phyloP scores from a whole-genome alignment of 129 eudicot species.

The Ambrosia artemisiifolia region DNA sequence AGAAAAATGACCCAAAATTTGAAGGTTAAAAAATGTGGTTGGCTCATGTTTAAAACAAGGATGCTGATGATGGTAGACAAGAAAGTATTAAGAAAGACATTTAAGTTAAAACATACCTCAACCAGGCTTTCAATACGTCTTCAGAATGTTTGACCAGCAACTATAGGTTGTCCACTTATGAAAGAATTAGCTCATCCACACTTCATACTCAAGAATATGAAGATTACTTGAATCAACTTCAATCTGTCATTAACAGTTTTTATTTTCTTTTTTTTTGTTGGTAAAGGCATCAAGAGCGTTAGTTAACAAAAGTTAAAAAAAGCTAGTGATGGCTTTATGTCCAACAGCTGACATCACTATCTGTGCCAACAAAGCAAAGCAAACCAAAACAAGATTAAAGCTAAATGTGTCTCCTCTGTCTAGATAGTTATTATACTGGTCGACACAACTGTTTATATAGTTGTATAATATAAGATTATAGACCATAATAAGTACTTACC shows the following conservation, averaged over 20 bases:
- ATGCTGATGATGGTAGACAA: not conserved
- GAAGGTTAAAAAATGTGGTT: not conserved
- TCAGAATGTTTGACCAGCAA: constrained; percentile 39
- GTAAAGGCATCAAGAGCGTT: constrained; percentile 47
- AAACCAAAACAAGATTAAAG: constrained; percentile 45
- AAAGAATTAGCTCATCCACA: constrained; percentile 19
- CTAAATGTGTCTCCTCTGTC: constrained; percentile 23
- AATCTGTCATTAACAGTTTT: constrained; percentile 35
- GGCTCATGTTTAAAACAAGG: constrained; percentile 1
- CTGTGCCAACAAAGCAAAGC: constrained; percentile 51
- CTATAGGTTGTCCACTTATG: constrained; percentile 34
- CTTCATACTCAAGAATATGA: constrained; percentile 25
- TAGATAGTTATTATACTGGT: constrained; percentile 25
- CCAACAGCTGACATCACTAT: constrained; percentile 54
- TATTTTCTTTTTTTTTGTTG: constrained; percentile 18
- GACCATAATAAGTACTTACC: constrained; percentile 27
- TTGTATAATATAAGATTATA: constrained; percentile 20
- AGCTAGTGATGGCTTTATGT: constrained; percentile 44
- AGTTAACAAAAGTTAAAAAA: constrained; percentile 50
- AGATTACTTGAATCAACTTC: constrained; percentile 43
- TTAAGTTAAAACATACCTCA: constrained; percentile 51
- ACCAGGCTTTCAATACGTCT: constrained; percentile 32
- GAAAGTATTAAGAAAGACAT: constrained; percentile 24
- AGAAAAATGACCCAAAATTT: not conserved
- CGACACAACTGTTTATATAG: constrained; percentile 19